Evolutionary conservation across 306 rosid genomes (phyloP).

Genomic region (Vigna nakashimae): DNA sequence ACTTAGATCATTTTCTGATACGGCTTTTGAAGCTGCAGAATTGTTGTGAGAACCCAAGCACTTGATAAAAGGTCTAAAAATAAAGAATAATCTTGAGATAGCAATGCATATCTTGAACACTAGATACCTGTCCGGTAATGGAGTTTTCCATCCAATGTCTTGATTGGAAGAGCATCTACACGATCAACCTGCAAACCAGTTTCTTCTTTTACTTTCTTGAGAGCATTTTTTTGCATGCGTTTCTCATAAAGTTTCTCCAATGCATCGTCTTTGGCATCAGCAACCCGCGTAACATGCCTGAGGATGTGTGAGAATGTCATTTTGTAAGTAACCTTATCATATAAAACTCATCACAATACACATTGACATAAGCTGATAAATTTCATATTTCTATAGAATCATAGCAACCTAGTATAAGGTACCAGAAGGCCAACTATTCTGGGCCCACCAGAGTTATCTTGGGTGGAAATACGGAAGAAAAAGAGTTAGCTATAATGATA

Average conservation of each 20-base stretch:
- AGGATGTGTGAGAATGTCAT: slow-evolving; percentile 21
- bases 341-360: slow-evolving; percentile 23
- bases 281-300: slow-evolving; percentile 95
- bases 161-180: slow-evolving; percentile 91
- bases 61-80: neutral
- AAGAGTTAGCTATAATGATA: too few species aligned
- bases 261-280: slow-evolving; percentile 86
- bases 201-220: slow-evolving; percentile 69
- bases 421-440: too few species aligned
- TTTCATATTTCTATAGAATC: too few species aligned
- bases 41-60: slow-evolving; percentile 12
- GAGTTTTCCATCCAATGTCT: slow-evolving; percentile 79
- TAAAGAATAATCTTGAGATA: slow-evolving; percentile 8
- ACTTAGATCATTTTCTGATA: slow-evolving; percentile 49
- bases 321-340: slow-evolving; percentile 15
- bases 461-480: too few species aligned
- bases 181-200: slow-evolving; percentile 69
- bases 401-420: too few species aligned
- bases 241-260: slow-evolving; percentile 89
- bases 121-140: slow-evolving; percentile 66
- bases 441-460: too few species aligned
- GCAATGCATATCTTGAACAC: slow-evolving; percentile 13
- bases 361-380: neutral
- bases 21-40: slow-evolving; percentile 56
- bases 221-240: slow-evolving; percentile 64